A percentile compares a stretch with the other conserved stretches of the same genome.
Conservation (phyloP, 495 filamentous ascomycete species). For the Evansstolkia leycettana region DNA sequence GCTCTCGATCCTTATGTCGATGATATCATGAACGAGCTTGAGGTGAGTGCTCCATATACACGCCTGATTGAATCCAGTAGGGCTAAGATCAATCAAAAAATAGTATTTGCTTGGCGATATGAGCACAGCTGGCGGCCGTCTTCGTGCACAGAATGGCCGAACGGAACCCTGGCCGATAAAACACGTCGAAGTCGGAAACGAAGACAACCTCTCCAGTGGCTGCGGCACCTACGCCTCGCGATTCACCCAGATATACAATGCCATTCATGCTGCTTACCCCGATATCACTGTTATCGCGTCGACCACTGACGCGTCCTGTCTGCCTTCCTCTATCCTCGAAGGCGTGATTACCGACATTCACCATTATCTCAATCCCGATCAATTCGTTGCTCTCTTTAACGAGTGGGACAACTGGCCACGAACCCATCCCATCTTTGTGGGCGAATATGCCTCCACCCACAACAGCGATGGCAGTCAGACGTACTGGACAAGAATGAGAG, state of each 20-base stretch:
- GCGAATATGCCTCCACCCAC: too few relatives aligned
- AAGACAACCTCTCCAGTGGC: conserved; percentile 36
- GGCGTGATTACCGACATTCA: conserved; percentile 33
- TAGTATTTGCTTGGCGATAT: conserved; percentile 22
- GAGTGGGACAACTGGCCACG: conserved; percentile 33
- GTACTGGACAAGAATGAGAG: too few relatives aligned
- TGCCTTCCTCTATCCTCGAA: conserved; percentile 11
- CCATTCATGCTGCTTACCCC: conserved; percentile 37
- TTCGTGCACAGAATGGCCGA: conserved; percentile 34
- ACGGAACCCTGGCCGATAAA: conserved; percentile 34
- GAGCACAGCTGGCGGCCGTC: conserved; percentile 26
- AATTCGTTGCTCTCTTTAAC: conserved; percentile 41
- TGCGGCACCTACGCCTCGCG: conserved; percentile 25
- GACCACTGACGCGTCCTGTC: conserved; percentile 22
- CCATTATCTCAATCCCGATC: conserved; percentile 36
- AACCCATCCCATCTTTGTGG: conserved; percentile 31
- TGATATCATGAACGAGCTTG: conserved; percentile 53
- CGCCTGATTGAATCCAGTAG: too few relatives aligned
- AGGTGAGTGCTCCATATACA: conserved; percentile 22
- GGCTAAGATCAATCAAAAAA: too few relatives aligned
- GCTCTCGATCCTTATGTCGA: conserved; percentile 30
- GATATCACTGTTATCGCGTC: conserved; percentile 36
- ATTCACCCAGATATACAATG: conserved; percentile 29
- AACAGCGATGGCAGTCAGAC: too few relatives aligned
- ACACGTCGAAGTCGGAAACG: conserved; percentile 44